Percentiles rank a stretch among this genome's conserved stretches.
phyloP scores from a whole-genome alignment of 352 stramenopile species.

The Pythium myriotylum region DNA sequence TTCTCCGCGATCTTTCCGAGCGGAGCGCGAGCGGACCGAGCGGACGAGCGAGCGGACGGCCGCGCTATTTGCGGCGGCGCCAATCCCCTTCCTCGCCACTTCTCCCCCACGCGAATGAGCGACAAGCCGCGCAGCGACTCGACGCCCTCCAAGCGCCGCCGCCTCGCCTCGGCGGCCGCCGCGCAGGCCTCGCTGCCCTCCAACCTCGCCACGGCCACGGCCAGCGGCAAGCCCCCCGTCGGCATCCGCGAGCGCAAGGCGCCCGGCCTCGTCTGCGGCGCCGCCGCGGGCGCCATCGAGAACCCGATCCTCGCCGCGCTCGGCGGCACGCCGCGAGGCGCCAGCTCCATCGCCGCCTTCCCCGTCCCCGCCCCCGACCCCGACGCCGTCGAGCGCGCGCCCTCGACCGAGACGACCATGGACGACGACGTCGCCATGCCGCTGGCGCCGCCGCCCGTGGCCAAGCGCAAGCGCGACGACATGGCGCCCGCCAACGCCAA shows the following conservation, averaged over 20 bases:
- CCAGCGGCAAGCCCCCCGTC: slow-evolving; percentile 8
- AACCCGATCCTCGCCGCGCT: slow-evolving; percentile 69
- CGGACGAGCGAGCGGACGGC: background rate
- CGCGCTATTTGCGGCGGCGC: background rate
- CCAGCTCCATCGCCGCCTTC: slow-evolving; percentile 20
- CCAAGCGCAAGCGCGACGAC: slow-evolving; percentile 27
- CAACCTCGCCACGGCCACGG: slow-evolving; percentile 3
- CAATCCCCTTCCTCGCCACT: background rate
- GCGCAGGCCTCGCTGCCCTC: slow-evolving; percentile 12
- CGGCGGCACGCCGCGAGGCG: slow-evolving; percentile 48
- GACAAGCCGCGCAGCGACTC: slow-evolving; percentile 27
- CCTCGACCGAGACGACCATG: slow-evolving; percentile 7
- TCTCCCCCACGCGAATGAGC: background rate
- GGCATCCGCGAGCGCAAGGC: slow-evolving; percentile 21
- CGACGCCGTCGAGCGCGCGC: too few relatives aligned
- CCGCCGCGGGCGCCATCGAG: slow-evolving; percentile 28
- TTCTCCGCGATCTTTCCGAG: too few relatives aligned
- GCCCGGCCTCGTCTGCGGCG: slow-evolving; percentile 26
- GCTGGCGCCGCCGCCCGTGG: background rate
- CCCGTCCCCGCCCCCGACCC: too few relatives aligned
- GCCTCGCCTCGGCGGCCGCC: slow-evolving; percentile 7
- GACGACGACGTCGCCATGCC: slow-evolving; percentile 17
- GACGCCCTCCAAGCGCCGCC: slow-evolving; percentile 60
- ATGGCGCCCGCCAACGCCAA: background rate
- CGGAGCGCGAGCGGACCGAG: background rate